These are phyloP conservation scores for Suillus subalutaceus DNA, from an alignment of 768 basidiomycete species.

Conservation along the genomic window DNA sequence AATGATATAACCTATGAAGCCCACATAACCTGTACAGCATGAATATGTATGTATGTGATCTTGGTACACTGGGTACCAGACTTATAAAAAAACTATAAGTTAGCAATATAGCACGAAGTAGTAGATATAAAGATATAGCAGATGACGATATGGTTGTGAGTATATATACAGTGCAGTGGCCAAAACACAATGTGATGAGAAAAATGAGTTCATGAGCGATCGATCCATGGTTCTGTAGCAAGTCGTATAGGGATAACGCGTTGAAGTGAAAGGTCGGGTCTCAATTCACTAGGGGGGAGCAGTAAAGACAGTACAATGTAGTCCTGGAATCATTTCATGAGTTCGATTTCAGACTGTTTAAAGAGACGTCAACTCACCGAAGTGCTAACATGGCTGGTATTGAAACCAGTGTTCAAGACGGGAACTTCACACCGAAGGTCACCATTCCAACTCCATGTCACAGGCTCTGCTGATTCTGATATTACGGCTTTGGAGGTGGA, in stretches of 20 bases:
- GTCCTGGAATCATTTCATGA: constrained; percentile 45
- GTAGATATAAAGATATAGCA: constrained; percentile 3
- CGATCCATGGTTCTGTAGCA: constrained; percentile 60
- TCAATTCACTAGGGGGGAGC: constrained; percentile 37
- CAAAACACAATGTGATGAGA: neutral
- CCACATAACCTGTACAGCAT: neutral
- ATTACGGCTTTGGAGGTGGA: constrained; percentile 26
- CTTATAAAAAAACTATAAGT: neutral
- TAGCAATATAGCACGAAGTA: neutral
- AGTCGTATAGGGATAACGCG: constrained; percentile 59
- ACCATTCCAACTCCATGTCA: constrained; percentile 65
- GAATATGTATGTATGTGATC: neutral
- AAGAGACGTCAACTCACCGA: constrained; percentile 41
- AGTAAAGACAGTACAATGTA: constrained; percentile 55
- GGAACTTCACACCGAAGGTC: constrained; percentile 45
- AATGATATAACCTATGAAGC: neutral
- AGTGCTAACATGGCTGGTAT: constrained; percentile 48
- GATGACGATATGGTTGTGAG: neutral
- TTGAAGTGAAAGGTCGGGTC: constrained; percentile 40
- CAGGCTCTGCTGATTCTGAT: constrained; percentile 27
- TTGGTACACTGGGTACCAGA: neutral
- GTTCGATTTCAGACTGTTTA: neutral
- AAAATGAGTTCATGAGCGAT: constrained; percentile 23
- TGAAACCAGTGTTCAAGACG: constrained; percentile 51
- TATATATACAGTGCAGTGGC: constrained; percentile 1